Evolutionary conservation across 1,139 yeast species (phyloP).

Genomic region (Candida tunisiensis): DNA sequence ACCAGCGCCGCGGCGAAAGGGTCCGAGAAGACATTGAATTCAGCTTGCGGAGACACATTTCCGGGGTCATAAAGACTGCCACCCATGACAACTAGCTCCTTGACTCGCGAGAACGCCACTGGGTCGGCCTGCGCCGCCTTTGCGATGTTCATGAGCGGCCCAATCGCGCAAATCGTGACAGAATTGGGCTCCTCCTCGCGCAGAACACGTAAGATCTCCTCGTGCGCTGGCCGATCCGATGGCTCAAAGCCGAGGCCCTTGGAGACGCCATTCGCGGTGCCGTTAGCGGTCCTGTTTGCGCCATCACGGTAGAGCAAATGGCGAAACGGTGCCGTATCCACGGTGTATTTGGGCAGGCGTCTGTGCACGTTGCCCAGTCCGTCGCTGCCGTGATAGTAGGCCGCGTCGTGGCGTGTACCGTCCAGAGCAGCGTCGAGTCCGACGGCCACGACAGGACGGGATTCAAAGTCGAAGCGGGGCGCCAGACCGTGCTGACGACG

Average conservation of each 20-base stretch:
- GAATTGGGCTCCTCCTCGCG: slow-evolving; percentile 18
- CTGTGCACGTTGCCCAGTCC: slow-evolving; percentile 25
- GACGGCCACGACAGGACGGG: slow-evolving; percentile 18
- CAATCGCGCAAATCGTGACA: slow-evolving; percentile 23
- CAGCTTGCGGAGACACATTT: slow-evolving; percentile 25
- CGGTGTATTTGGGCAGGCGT: slow-evolving; percentile 19
- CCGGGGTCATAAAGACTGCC: slow-evolving; percentile 22
- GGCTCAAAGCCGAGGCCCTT: slow-evolving; percentile 1
- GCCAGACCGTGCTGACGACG: slow-evolving; percentile 8
- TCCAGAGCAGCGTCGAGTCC: slow-evolving; percentile 18
- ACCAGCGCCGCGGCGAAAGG: slow-evolving; percentile 24
- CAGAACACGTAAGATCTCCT: slow-evolving; percentile 20
- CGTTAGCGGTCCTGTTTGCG: too few species aligned
- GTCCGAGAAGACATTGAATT: slow-evolving; percentile 26
- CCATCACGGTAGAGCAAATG: too few species aligned
- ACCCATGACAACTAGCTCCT: slow-evolving; percentile 24
- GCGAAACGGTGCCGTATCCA: too few species aligned
- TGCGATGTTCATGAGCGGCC: slow-evolving; percentile 26
- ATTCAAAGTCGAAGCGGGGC: slow-evolving; percentile 11
- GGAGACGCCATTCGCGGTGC: too few species aligned
- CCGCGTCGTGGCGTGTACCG: slow-evolving; percentile 20
- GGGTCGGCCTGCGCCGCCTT: slow-evolving; percentile 23
- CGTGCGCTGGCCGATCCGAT: slow-evolving; percentile 14
- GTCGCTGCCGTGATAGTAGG: slow-evolving; percentile 24
- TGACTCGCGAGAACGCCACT: slow-evolving; percentile 18